Evolutionary conservation across 2,329 filamentous ascomycete species (phyloP).

Genomic region (Massarina eburnea): DNA sequence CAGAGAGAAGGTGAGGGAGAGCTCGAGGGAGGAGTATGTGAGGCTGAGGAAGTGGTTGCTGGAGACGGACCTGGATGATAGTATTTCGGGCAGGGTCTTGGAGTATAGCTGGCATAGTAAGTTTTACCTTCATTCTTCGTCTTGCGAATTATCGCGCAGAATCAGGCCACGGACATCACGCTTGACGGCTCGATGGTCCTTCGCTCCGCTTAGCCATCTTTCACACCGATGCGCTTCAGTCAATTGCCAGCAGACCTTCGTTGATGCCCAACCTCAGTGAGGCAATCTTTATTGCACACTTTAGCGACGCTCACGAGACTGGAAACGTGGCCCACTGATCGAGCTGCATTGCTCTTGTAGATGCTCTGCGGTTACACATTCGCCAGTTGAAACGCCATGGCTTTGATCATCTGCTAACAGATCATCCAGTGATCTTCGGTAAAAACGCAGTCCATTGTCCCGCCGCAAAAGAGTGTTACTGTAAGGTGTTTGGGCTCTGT

Average conservation of each 20-base stretch:
- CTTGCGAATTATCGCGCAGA: too few species aligned
- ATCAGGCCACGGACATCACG: too few species aligned
- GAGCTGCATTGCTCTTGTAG: constrained; percentile 2
- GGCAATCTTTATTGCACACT: not conserved
- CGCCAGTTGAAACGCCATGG: constrained; percentile 1
- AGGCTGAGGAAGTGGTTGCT: constrained; percentile 53
- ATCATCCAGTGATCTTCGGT: constrained; percentile 38
- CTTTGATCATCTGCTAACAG: constrained; percentile 21
- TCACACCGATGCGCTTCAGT: not conserved
- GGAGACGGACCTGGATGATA: constrained; percentile 50
- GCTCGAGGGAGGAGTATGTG: constrained; percentile 52
- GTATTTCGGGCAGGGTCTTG: constrained; percentile 55
- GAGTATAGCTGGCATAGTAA: constrained; percentile 64
- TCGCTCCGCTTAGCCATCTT: not conserved
- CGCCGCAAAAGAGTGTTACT: constrained; percentile 63
- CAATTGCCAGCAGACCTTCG: not conserved
- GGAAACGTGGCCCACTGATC: constrained; percentile 2
- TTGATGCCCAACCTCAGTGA: not conserved
- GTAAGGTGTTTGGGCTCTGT: constrained; percentile 67
- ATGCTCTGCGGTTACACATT: not conserved
- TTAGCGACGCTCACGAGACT: not conserved
- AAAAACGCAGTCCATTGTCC: constrained; percentile 60
- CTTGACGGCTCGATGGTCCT: not conserved
- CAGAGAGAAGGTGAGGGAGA: constrained; percentile 48
- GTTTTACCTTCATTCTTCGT: constrained; percentile 20